A percentile compares a stretch with the other conserved stretches of the same genome.
Conservation (phyloP, 495 filamentous ascomycete species). For the Alectoria sarmentosa region DNA sequence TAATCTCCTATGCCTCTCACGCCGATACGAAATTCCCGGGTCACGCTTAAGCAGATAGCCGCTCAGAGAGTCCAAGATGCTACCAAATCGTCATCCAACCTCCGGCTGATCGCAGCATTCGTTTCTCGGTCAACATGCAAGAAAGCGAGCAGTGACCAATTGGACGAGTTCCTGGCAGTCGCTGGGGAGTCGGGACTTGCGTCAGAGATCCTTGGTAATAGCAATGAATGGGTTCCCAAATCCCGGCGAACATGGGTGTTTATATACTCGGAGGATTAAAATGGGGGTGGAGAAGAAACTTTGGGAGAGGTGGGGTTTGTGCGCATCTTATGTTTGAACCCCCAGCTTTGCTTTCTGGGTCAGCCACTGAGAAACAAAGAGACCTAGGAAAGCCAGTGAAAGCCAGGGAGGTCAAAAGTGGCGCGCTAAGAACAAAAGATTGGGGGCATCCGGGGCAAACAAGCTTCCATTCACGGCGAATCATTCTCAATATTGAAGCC, state of each 20-base stretch:
- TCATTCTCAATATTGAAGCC: neutral
- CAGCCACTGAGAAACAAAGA: conserved; percentile 6
- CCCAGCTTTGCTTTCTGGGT: neutral
- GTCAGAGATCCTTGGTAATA: neutral
- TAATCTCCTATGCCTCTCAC: neutral
- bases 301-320: conserved; percentile 10
- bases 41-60: neutral
- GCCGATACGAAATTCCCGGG: neutral
- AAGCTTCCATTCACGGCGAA: conserved; percentile 5
- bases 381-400: neutral
- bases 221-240: conserved; percentile 1
- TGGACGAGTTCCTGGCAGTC: neutral
- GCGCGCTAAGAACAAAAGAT: conserved; percentile 5
- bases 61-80: neutral
- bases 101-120: neutral
- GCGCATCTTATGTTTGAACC: conserved; percentile 11
- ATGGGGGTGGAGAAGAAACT: neutral
- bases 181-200: neutral
- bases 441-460: conserved; percentile 1
- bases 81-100: neutral
- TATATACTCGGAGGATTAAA: neutral
- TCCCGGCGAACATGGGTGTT: neutral
- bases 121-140: neutral
- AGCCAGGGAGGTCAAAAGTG: neutral
- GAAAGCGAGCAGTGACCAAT: neutral